Percentiles rank a stretch among this genome's conserved stretches.
Evolutionary conservation across 192 early-diverging fungal species (phyloP).

Genomic region (Cladochytrium replicatum): DNA sequence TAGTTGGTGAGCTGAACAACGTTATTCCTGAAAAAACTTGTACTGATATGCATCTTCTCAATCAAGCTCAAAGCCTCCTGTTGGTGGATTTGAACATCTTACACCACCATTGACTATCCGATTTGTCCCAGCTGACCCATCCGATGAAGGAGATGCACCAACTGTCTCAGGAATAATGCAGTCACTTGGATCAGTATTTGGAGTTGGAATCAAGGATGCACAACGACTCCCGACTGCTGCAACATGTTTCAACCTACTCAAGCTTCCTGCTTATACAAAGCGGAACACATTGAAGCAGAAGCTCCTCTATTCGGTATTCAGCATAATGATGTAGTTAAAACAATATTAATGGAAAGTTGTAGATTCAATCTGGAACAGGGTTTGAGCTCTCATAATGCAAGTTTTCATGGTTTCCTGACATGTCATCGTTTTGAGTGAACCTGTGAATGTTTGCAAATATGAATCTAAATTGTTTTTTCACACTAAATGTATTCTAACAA

Average conservation of each 20-base stretch:
- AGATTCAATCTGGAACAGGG: slow-evolving; percentile 27
- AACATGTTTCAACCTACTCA: slow-evolving; percentile 37
- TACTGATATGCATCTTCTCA: not conserved
- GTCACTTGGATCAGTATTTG: slow-evolving; percentile 18
- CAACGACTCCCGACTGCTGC: slow-evolving; percentile 26
- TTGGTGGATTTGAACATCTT: slow-evolving; percentile 27
- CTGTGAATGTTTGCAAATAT: too few species aligned
- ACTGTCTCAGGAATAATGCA: not conserved
- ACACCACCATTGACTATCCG: slow-evolving; percentile 28
- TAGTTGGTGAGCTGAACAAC: slow-evolving; percentile 18
- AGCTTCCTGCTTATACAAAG: slow-evolving; percentile 30
- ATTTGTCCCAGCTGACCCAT: slow-evolving; percentile 14
- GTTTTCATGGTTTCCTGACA: too few species aligned
- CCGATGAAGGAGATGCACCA: slow-evolving; percentile 4
- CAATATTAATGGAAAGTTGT: slow-evolving; percentile 1
- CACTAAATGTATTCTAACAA: too few species aligned
- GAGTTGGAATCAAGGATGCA: slow-evolving; percentile 27
- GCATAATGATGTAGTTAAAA: not conserved
- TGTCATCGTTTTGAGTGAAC: too few species aligned
- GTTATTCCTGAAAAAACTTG: not conserved
- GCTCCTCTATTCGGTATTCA: slow-evolving; percentile 24
- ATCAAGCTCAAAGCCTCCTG: slow-evolving; percentile 10
- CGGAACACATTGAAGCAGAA: slow-evolving; percentile 24
- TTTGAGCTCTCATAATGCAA: slow-evolving; percentile 37
- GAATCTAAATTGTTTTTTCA: too few species aligned